These are phyloP conservation scores for Syzygium aqueum DNA, from an alignment of 345 rosid species.

Conservation along the genomic window DNA sequence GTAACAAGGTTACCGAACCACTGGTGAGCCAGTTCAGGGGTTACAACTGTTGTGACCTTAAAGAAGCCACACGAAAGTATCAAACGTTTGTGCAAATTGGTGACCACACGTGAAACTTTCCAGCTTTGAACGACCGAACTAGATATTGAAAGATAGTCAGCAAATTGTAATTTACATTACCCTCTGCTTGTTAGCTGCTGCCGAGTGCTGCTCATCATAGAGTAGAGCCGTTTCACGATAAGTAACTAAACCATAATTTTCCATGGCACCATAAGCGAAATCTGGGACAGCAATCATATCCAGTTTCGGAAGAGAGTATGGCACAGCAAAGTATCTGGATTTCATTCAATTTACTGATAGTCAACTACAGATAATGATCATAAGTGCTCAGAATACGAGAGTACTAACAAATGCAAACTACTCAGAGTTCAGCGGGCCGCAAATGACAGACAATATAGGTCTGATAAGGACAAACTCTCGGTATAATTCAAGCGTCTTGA, in stretches of 20 bases:
- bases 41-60: slow-evolving; percentile 86
- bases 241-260: slow-evolving; percentile 94
- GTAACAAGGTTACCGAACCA: slow-evolving; percentile 99
- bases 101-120: background rate
- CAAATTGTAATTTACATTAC: slow-evolving; percentile 18
- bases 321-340: slow-evolving; percentile 81
- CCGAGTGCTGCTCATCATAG: slow-evolving; percentile 86
- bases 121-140: background rate
- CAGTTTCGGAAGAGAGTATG: slow-evolving; percentile 83
- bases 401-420: background rate
- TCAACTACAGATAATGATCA: background rate
- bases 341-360: background rate
- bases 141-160: background rate
- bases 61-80: slow-evolving; percentile 3
- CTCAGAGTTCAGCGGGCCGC: background rate
- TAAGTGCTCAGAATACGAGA: background rate
- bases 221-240: slow-evolving; percentile 91
- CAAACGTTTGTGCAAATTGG: background rate
- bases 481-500: slow-evolving; percentile 77
- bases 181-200: slow-evolving; percentile 93
- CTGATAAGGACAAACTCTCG: slow-evolving; percentile 46
- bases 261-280: slow-evolving; percentile 95
- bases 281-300: slow-evolving; percentile 98
- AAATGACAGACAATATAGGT: background rate
- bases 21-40: slow-evolving; percentile 98